Evolutionary conservation across 192 early-diverging fungal species (phyloP).

Genomic region (Piromyces finnis): DNA sequence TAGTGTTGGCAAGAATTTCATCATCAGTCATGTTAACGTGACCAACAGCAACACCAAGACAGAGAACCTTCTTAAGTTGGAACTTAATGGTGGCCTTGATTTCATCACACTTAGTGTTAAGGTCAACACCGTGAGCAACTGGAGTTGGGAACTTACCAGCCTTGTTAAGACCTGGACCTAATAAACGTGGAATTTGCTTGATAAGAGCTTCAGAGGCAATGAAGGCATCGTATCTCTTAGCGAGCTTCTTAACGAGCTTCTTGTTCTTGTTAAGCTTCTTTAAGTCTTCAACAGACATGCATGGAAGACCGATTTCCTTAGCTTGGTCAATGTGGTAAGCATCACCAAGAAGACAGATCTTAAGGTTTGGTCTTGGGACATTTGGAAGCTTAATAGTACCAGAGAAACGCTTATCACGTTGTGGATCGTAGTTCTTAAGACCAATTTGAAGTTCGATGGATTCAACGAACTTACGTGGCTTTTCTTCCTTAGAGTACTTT

Average conservation of each 20-base stretch:
- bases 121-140: slow-evolving; percentile 70
- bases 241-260: slow-evolving; percentile 98
- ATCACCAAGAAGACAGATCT: slow-evolving; percentile 88
- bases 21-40: slow-evolving; percentile 90
- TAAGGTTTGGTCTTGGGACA: slow-evolving; percentile 87
- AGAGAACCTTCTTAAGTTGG: slow-evolving; percentile 98
- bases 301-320: slow-evolving; percentile 75
- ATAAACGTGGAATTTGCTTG: slow-evolving; percentile 97
- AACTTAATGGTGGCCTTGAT: slow-evolving; percentile 97
- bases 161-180: slow-evolving; percentile 97
- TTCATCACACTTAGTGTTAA: slow-evolving; percentile 76
- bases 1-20: slow-evolving; percentile 86
- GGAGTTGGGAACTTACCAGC: slow-evolving; percentile 96
- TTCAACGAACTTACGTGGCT: slow-evolving; percentile 89
- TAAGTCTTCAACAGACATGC: slow-evolving; percentile 88
- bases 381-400: slow-evolving; percentile 87
- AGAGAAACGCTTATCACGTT: slow-evolving; percentile 99
- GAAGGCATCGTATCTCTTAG: slow-evolving; percentile 97
- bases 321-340: slow-evolving; percentile 90
- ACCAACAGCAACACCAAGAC: slow-evolving; percentile 90
- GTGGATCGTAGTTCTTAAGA: slow-evolving; percentile 99
- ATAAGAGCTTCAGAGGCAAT: slow-evolving; percentile 90
- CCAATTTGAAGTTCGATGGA: slow-evolving; percentile 96
- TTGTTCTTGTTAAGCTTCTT: slow-evolving; percentile 99
- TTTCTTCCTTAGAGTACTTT: slow-evolving; percentile 55